Base-by-base conservation (phyloP, 352 stramenopile genomes). In the Poterioochromonas sp. region DNA sequence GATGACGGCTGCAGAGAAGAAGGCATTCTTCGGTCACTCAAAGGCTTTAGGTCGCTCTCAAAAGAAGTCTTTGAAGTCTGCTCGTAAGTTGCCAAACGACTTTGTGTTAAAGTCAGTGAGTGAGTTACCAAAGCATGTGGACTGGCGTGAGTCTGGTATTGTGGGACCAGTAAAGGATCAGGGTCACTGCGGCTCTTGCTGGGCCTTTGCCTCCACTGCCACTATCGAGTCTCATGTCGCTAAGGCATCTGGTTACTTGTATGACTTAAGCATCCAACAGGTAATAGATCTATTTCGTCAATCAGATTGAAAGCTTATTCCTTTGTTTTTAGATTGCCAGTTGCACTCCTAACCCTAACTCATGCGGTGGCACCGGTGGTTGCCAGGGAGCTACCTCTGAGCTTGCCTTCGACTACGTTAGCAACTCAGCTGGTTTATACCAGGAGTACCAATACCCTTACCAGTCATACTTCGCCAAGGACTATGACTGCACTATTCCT, bases 291-390 rank as follows among this genome's bases (percentile, higher is more conserved):
- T 20, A 5, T n/a, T n/a, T n/a, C n/a, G n/a, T n/a, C 44, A 11
- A 53, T 53, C 11, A 20, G 44, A 11, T 53, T 22, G 44, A 22
- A 20, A 53, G 22, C 11, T 53, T 22, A 22, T 53, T 53, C 44
- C 22, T 53, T 22, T 53, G 11, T 53, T n/a, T n/a, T n/a, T 51
- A 51, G 79, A 80, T 92, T 26, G 84, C 89, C 20, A 79, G 79
- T 12, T 92, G 87, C 80, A 62, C 82, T 26, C 80, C 80, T 34
- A 88, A 91, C 79, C 84, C 85, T n/a, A 47, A 86, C n/a, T 69
- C 88, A n/a, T 92, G 87, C 84, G 87, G 87, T 69, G 87, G 87
- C 65, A 80, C 74, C 41, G 88, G 87, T 60, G 83, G 84, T 53
- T 92, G 88, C 77, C 54, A 69, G 0, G 88, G 88, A 54, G 69